Conservation (phyloP, 768 basidiomycete species). For the Megacollybia marginata region DNA sequence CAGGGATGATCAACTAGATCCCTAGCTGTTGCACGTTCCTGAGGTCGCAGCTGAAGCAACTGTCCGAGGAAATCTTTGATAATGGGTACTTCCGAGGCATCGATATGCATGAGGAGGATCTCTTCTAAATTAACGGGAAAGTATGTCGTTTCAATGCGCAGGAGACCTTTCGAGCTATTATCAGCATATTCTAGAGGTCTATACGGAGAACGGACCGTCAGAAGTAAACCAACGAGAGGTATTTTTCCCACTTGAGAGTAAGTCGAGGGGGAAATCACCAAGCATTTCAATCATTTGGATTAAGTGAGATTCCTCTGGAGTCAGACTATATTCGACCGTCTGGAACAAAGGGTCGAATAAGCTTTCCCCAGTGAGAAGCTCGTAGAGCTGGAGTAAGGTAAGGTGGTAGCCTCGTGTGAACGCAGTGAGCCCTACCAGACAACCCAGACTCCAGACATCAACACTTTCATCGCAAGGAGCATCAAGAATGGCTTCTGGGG, state of each 20-base stretch:
- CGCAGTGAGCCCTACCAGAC: slow-evolving; percentile 10
- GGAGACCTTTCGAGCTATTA: slow-evolving; percentile 5
- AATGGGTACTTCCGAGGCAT: slow-evolving; percentile 6
- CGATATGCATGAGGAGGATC: slow-evolving; percentile 11
- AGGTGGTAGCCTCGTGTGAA: too few relatives aligned
- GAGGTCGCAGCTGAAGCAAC: slow-evolving; percentile 12
- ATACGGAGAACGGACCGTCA: slow-evolving; percentile 10
- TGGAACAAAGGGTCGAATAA: slow-evolving; percentile 18
- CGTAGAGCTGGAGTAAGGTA: slow-evolving; percentile 11
- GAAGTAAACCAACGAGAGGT: slow-evolving; percentile 15
- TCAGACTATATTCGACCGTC: slow-evolving; percentile 15
- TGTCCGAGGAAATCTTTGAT: slow-evolving; percentile 11
- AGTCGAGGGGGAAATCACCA: slow-evolving; percentile 12
- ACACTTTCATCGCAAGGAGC: slow-evolving; percentile 7
- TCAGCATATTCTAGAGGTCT: too few relatives aligned
- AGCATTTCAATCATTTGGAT: slow-evolving; percentile 21
- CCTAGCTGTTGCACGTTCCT: slow-evolving; percentile 8
- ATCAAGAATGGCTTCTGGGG: slow-evolving; percentile 15
- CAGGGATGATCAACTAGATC: slow-evolving; percentile 17
- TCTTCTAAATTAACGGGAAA: slow-evolving; percentile 14
- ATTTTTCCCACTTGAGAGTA: slow-evolving; percentile 10
- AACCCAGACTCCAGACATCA: slow-evolving; percentile 19
- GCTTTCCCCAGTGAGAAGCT: slow-evolving; percentile 14
- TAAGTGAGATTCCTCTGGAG: slow-evolving; percentile 19
- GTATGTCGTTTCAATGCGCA: slow-evolving; percentile 17